Conservation (phyloP, 2,329 filamentous ascomycete genomes). For the Chaetomium sp. region DNA sequence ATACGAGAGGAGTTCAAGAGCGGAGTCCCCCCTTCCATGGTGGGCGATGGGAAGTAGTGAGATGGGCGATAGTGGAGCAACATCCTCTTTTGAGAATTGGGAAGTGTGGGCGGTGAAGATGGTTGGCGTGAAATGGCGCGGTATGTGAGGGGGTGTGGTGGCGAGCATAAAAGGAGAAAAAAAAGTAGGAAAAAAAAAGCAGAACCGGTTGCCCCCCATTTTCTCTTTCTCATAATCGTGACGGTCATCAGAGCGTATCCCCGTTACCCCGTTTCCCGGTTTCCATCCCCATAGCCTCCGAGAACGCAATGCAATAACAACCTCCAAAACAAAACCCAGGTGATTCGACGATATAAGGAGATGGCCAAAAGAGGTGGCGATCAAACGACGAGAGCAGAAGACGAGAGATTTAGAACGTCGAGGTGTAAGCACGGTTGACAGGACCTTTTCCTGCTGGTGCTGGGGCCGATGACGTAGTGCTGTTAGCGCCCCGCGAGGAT, state of each 20-base stretch:
- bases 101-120: no score
- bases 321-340: neutral
- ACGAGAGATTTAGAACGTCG: slow-evolving; percentile 15
- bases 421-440: slow-evolving; percentile 34
- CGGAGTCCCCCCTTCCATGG: no score
- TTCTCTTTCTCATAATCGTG: neutral
- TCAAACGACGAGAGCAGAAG: neutral
- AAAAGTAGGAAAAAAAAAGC: neutral
- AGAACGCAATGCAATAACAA: no score
- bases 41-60: no score
- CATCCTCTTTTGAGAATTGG: no score
- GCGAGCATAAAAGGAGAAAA: neutral
- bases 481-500: slow-evolving; percentile 6
- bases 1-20: no score
- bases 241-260: no score
- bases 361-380: neutral
- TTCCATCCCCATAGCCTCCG: no score
- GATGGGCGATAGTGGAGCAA: no score
- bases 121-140: no score
- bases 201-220: neutral
- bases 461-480: neutral
- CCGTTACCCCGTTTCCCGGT: no score
- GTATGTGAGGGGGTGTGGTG: no score
- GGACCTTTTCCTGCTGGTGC: slow-evolving; percentile 9
- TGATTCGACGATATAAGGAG: neutral